Base-by-base conservation (phyloP, 805 yeast species). In the Wickerhamiella parazyma region DNA sequence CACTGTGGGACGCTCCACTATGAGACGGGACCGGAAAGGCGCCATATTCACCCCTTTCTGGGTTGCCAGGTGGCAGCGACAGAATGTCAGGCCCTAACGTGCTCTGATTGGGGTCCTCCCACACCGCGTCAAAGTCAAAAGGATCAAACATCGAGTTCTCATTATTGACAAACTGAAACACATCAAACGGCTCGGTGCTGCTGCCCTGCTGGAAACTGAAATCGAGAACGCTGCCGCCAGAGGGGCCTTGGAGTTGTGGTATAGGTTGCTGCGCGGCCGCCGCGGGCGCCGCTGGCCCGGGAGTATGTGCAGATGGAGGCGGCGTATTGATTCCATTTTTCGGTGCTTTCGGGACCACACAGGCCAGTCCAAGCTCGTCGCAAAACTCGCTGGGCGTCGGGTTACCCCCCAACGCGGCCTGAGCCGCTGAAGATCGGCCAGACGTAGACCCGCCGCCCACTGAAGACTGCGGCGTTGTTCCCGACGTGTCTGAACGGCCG, bases 301-400 rank as follows among this genome's bases (percentile, higher is more conserved):
- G n/a, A n/a, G n/a, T 21, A 21, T 21, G 24, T 21, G 24, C 31
- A n/a, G 8, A 12, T 12, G 11, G 8, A n/a, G 31, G 31, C 31
- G 31, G 31, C 16, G 31, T 28, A 16, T n/a, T 28, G 16, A 28
- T 4, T 8, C 35, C 21, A 7, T 7, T 21, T 21, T 5, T 21
- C 8, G 24, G 8, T 21, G 24, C 8, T 8, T 28, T 28, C 14
- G 39, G 39, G 5, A 36, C 20, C 1, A 44, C 47, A 31, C 49
- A 46, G 22, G 86, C 96, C 58, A 76, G 71, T 48, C 74, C 72
- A 56, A 89, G 69, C 52, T 77, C 74, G 20, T 72, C 72, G 57
- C 97, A 89, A 58, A 89, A 89, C 44, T 78, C 76, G 51, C 78
- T 76, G 56, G 82, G 89, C 55, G 77, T 80, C 57, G 76, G 80